Conservation (phyloP, 495 filamentous ascomycete species). For the Aspergillus baeticus region DNA sequence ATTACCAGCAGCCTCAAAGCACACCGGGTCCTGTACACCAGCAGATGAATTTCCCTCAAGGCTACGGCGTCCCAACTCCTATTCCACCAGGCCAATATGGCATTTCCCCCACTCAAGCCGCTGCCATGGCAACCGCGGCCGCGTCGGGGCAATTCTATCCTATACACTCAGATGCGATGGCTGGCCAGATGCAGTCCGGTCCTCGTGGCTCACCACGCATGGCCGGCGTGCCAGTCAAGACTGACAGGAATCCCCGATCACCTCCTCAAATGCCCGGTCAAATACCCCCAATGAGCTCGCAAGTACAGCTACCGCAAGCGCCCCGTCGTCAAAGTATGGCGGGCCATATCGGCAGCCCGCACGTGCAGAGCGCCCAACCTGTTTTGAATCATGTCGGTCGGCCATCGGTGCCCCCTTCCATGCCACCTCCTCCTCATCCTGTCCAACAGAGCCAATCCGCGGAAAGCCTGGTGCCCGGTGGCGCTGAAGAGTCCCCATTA, state of each 20-base stretch:
- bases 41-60: conserved; percentile 53
- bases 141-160: conserved; percentile 53
- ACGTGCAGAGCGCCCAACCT: conserved; percentile 43
- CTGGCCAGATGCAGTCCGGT: conserved; percentile 44
- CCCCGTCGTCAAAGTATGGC: conserved; percentile 48
- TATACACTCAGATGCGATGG: conserved; percentile 50
- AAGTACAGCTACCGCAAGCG: conserved; percentile 47
- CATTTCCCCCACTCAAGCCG: conserved; percentile 52
- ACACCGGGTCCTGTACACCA: conserved; percentile 47
- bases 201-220: conserved; percentile 53
- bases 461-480: conserved; percentile 73
- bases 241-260: conserved; percentile 51
- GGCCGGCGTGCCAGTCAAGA: conserved; percentile 49
- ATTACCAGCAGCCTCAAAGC: conserved; percentile 49
- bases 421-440: conserved; percentile 48
- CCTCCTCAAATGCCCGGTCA: conserved; percentile 49
- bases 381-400: conserved; percentile 51
- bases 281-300: conserved; percentile 50
- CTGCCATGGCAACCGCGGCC: conserved; percentile 57
- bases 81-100: conserved; percentile 51
- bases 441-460: conserved; percentile 72
- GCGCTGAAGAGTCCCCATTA: conserved; percentile 86
- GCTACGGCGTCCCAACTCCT: conserved; percentile 45
- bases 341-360: conserved; percentile 52
- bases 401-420: conserved; percentile 45